These are phyloP conservation scores for Solanum rostratum DNA, from an alignment of 257 asterid genomes.

Conservation along the genomic window DNA sequence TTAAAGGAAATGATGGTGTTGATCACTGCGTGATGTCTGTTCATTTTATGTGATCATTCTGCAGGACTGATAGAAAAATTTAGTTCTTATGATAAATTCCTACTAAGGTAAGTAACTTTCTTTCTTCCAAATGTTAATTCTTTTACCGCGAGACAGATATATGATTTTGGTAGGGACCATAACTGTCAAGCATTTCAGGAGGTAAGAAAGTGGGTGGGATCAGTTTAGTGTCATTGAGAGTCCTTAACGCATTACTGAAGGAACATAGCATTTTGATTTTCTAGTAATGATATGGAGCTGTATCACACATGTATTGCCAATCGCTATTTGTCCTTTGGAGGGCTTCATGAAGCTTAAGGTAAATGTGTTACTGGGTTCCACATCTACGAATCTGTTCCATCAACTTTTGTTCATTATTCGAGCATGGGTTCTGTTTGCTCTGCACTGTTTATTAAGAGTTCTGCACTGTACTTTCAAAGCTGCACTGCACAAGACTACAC, in stretches of 20 bases:
- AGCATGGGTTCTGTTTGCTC: background rate
- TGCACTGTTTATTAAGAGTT: background rate
- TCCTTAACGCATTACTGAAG: background rate
- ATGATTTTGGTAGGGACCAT: background rate
- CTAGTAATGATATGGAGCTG: background rate
- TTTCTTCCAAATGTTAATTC: background rate
- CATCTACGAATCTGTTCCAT: background rate
- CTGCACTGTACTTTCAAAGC: background rate
- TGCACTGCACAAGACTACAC: no score
- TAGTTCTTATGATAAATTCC: background rate
- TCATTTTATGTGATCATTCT: background rate
- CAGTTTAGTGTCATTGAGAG: background rate
- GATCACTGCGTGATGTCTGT: background rate
- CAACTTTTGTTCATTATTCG: background rate
- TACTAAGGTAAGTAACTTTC: background rate
- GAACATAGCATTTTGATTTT: background rate
- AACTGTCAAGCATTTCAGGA: background rate
- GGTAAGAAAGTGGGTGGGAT: background rate
- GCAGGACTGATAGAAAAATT: slow-evolving; percentile 2
- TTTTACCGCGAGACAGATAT: background rate
- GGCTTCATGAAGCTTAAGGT: background rate
- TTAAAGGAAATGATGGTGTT: background rate
- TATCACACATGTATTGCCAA: background rate
- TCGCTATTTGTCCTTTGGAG: background rate
- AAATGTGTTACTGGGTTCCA: background rate